Conservation (phyloP, 192 early-diverging fungal species). For the Umbelopsis vinacea region DNA sequence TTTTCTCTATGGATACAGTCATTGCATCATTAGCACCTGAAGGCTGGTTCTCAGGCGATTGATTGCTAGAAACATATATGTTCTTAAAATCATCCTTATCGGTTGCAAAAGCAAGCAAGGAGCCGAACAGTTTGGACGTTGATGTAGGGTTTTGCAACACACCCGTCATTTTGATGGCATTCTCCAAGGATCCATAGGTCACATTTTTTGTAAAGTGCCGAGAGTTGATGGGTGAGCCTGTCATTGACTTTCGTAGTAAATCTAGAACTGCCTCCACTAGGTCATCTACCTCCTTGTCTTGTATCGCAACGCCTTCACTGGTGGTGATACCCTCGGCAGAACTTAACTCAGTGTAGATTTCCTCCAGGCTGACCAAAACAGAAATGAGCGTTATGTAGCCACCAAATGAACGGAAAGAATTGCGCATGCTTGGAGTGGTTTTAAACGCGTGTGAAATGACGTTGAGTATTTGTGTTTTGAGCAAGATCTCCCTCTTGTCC, state of each 20-base stretch:
- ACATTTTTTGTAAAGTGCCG: slow-evolving; percentile 56
- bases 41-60: not conserved
- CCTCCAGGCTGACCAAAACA: slow-evolving; percentile 56
- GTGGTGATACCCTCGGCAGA: not conserved
- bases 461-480: slow-evolving; percentile 61
- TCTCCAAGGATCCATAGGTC: slow-evolving; percentile 57
- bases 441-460: slow-evolving; percentile 53
- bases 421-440: slow-evolving; percentile 51
- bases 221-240: slow-evolving; percentile 50
- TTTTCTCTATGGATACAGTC: slow-evolving; percentile 18
- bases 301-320: not conserved
- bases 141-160: slow-evolving; percentile 46
- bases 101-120: slow-evolving; percentile 59
- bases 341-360: slow-evolving; percentile 1
- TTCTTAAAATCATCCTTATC: slow-evolving; percentile 50
- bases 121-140: slow-evolving; percentile 55
- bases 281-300: slow-evolving; percentile 30
- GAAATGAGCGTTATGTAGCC: slow-evolving; percentile 67
- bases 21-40: not conserved
- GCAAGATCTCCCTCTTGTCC: slow-evolving; percentile 54
- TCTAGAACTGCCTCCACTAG: slow-evolving; percentile 48
- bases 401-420: slow-evolving; percentile 61
- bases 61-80: slow-evolving; percentile 37
- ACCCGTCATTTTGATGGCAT: slow-evolving; percentile 59
- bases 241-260: slow-evolving; percentile 59